These are phyloP conservation scores for Lactarius vividus DNA, from an alignment of 768 basidiomycete genomes.

Conservation along the genomic window DNA sequence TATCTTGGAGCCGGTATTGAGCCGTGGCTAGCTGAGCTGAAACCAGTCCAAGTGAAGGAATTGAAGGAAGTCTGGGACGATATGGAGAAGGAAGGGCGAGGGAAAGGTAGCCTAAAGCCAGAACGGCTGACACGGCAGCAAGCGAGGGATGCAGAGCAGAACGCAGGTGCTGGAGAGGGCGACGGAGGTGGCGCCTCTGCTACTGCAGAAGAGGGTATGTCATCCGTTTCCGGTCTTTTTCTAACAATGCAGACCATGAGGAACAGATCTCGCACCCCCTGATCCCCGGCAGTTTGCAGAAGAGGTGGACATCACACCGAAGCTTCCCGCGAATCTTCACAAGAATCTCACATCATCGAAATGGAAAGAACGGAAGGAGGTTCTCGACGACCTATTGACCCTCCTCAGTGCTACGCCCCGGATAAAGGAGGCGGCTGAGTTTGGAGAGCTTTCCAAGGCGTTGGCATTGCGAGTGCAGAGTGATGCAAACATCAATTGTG, in stretches of 20 bases:
- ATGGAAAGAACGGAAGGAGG: slow-evolving; percentile 98
- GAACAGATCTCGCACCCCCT: slow-evolving; percentile 49
- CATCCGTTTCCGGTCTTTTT: slow-evolving; percentile 10
- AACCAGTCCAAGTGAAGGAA: slow-evolving; percentile 96
- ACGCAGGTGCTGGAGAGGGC: slow-evolving; percentile 38
- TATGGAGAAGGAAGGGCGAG: slow-evolving; percentile 82
- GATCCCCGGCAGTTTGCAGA: slow-evolving; percentile 83
- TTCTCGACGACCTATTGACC: slow-evolving; percentile 75
- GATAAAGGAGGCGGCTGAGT: slow-evolving; percentile 76
- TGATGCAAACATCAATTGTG: slow-evolving; percentile 95
- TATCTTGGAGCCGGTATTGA: slow-evolving; percentile 80
- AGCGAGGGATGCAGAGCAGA: slow-evolving; percentile 64
- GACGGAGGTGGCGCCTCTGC: slow-evolving; percentile 37
- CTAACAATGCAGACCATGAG: slow-evolving; percentile 14
- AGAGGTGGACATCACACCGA: slow-evolving; percentile 71
- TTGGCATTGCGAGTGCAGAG: slow-evolving; percentile 77
- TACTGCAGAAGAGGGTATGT: slow-evolving; percentile 46
- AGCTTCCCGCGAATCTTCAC: slow-evolving; percentile 74
- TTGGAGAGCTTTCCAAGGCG: slow-evolving; percentile 72
- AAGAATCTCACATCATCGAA: slow-evolving; percentile 81
- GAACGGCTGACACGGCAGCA: slow-evolving; percentile 74
- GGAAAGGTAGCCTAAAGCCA: slow-evolving; percentile 77
- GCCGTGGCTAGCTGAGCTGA: slow-evolving; percentile 82
- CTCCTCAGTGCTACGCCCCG: slow-evolving; percentile 67
- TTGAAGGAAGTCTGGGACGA: slow-evolving; percentile 85